These are phyloP conservation scores for Pleurotus tuber-regium DNA, from an alignment of 768 basidiomycete species.

Conservation along the genomic window DNA sequence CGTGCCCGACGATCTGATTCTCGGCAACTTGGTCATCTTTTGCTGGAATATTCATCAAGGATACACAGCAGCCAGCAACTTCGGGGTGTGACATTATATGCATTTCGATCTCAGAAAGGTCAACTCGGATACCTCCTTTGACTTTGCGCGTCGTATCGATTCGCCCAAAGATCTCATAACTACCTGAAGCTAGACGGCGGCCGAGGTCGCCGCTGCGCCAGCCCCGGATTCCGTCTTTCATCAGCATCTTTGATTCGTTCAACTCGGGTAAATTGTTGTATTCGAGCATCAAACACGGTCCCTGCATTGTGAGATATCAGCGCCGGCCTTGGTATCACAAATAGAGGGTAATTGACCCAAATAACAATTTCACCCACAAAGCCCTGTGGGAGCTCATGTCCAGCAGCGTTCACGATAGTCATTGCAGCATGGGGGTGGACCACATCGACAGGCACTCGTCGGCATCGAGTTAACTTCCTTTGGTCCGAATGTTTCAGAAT, in stretches of 20 bases:
- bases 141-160: slow-evolving; percentile 10
- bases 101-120: slow-evolving; percentile 1
- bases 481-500: neutral
- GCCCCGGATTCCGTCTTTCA: slow-evolving; percentile 10
- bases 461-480: neutral
- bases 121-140: slow-evolving; percentile 11
- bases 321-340: neutral
- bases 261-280: slow-evolving; percentile 9
- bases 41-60: no score
- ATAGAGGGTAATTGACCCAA: neutral
- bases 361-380: slow-evolving; percentile 11
- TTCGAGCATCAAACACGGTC: slow-evolving; percentile 5
- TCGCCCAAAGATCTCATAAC: slow-evolving; percentile 9
- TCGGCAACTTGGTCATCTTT: neutral
- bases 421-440: slow-evolving; percentile 1
- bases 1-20: neutral
- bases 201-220: slow-evolving; percentile 11
- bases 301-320: slow-evolving; percentile 1
- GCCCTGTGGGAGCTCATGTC: slow-evolving; percentile 10
- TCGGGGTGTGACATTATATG: neutral
- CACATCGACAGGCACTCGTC: neutral
- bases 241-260: slow-evolving; percentile 4
- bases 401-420: slow-evolving; percentile 7
- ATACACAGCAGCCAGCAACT: neutral
- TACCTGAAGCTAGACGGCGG: slow-evolving; percentile 7